A percentile compares a stretch with the other conserved stretches of the same genome.
Evolutionary conservation across 75 land plant species (phyloP).

Genomic region (Pinus albicaulis): DNA sequence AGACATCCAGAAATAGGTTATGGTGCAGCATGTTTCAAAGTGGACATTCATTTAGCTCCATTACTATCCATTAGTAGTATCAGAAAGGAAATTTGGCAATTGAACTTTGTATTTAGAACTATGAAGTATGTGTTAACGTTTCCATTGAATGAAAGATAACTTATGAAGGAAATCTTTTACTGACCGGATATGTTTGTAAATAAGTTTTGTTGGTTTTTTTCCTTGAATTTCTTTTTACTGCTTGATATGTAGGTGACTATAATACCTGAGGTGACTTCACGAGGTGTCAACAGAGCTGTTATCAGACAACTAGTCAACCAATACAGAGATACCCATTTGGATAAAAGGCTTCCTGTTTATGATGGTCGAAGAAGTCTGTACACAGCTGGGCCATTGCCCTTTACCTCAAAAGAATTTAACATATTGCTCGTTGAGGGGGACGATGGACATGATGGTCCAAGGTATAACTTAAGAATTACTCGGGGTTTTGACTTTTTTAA

Average conservation of each 20-base stretch:
- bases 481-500: no score
- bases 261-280: constrained; percentile 69
- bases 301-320: constrained; percentile 49
- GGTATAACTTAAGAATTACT: neutral
- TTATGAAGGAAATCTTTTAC: no score
- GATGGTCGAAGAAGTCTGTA: constrained; percentile 81
- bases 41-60: no score
- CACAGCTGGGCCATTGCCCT: constrained; percentile 81
- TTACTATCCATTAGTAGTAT: no score
- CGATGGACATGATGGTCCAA: constrained; percentile 14
- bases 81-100: no score
- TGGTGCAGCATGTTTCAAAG: no score
- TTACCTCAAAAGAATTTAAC: constrained; percentile 59
- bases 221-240: neutral
- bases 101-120: no score
- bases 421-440: constrained; percentile 50
- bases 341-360: constrained; percentile 53
- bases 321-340: constrained; percentile 40
- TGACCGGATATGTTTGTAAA: no score
- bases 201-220: no score
- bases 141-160: no score
- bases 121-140: no score
- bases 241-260: constrained; percentile 59
- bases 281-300: constrained; percentile 49
- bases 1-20: no score